Percentiles rank a stretch among this genome's conserved stretches.
These are phyloP conservation scores for Patellaria atrata DNA, from an alignment of 495 filamentous ascomycete genomes.

Conservation along the genomic window DNA sequence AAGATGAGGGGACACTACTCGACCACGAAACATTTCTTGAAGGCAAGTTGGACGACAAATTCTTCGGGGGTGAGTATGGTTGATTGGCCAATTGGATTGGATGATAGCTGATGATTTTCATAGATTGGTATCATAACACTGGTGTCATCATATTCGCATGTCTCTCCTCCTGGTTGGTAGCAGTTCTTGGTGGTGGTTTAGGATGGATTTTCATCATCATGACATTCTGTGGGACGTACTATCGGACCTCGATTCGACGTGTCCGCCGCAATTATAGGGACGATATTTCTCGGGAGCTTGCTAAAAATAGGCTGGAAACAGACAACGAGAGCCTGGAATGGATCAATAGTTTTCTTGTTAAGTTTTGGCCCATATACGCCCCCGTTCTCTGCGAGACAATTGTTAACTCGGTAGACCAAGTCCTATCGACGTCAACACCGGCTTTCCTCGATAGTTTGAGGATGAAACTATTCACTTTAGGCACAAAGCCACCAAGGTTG, in stretches of 20 bases:
- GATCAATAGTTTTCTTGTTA: conserved; percentile 97
- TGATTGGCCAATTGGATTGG: not conserved
- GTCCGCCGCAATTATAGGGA: conserved; percentile 94
- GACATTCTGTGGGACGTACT: conserved; percentile 86
- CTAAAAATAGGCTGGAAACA: conserved; percentile 74
- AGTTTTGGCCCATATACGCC: conserved; percentile 98
- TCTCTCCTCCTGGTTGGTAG: conserved; percentile 77
- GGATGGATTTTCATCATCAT: conserved; percentile 89
- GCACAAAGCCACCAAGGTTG: conserved; percentile 86
- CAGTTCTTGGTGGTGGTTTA: conserved; percentile 76
- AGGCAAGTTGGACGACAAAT: conserved; percentile 68
- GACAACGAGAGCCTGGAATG: conserved; percentile 92
- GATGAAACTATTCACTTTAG: conserved; percentile 80
- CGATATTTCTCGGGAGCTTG: conserved; percentile 85
- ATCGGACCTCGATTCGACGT: conserved; percentile 84
- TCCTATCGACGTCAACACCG: conserved; percentile 79
- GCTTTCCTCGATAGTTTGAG: conserved; percentile 86
- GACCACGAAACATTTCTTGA: conserved; percentile 87
- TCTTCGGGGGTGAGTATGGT: conserved; percentile 62
- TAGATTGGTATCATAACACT: conserved; percentile 97
- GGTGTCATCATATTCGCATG: conserved; percentile 86
- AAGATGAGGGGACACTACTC: conserved; percentile 52
- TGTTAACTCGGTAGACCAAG: conserved; percentile 86
- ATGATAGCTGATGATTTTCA: conserved; percentile 5
- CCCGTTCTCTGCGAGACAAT: conserved; percentile 85